Conservation (phyloP, 1,284 basidiomycete genomes). For the Ceratobasidium sp. region DNA sequence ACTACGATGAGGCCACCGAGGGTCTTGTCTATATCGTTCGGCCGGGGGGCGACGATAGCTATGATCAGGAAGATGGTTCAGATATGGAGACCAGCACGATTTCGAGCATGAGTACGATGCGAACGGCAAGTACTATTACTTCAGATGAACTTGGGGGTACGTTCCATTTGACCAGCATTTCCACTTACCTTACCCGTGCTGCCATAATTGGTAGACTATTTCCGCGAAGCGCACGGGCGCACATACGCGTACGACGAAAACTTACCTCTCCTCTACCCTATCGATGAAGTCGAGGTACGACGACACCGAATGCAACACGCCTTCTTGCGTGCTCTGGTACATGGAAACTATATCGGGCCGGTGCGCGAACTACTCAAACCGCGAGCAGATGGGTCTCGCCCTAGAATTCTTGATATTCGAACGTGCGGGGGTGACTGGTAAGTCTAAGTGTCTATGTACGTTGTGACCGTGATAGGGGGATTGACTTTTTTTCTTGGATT, state of each 20-base stretch:
- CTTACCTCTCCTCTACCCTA: conserved; percentile 18
- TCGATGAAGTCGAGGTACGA: conserved; percentile 23
- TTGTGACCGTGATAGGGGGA: too few species aligned
- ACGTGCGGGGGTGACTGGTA: conserved; percentile 25
- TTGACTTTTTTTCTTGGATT: too few species aligned
- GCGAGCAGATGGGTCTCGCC: conserved; percentile 21
- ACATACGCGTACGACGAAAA: conserved; percentile 32
- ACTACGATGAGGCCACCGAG: conserved; percentile 23
- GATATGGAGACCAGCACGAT: conserved; percentile 37
- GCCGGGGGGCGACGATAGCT: background rate
- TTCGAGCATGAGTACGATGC: conserved; percentile 12
- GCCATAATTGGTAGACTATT: too few species aligned
- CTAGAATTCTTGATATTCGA: conserved; percentile 27
- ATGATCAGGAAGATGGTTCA: conserved; percentile 7
- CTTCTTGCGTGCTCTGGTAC: conserved; percentile 14
- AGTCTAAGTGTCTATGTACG: too few species aligned
- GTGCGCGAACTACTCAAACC: conserved; percentile 21
- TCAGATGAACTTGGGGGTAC: conserved; percentile 26
- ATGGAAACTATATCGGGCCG: conserved; percentile 34
- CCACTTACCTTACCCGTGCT: background rate
- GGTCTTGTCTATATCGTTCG: conserved; percentile 16
- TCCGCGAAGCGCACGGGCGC: conserved; percentile 28
- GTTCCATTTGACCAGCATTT: too few species aligned
- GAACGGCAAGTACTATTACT: conserved; percentile 33
- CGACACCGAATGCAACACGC: conserved; percentile 35